A percentile compares a stretch with the other conserved stretches of the same genome.
Evolutionary conservation across 2,329 filamentous ascomycete species (phyloP).

Genomic region (Pestalotiopsis sp.): DNA sequence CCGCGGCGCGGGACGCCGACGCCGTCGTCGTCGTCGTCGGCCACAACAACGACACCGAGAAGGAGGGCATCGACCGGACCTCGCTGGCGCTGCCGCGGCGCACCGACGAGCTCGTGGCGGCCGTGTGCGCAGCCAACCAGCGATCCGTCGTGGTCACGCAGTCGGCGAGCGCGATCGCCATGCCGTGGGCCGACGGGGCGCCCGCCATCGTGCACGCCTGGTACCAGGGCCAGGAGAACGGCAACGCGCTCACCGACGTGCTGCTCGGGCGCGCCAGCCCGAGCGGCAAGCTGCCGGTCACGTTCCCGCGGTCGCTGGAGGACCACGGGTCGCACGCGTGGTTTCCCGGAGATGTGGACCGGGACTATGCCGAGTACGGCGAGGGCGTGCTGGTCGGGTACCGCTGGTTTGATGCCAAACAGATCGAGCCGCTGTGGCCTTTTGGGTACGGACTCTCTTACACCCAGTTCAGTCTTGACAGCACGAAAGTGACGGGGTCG

Average conservation of each 20-base stretch:
- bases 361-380: not conserved
- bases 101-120: not conserved
- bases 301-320: not conserved
- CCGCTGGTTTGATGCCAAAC: not conserved
- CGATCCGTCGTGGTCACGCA: not conserved
- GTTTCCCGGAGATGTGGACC: not conserved
- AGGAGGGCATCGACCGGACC: not conserved
- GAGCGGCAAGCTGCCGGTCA: not conserved
- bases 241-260: not conserved
- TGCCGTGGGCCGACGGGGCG: not conserved
- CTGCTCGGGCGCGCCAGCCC: not conserved
- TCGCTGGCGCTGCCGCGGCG: not conserved
- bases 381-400: not conserved
- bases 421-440: not conserved
- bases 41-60: not conserved
- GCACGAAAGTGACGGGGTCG: not conserved
- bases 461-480: not conserved
- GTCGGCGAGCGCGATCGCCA: not conserved
- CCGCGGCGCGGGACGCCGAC: not conserved
- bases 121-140: not conserved
- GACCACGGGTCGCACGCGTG: not conserved
- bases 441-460: not conserved
- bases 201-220: not conserved
- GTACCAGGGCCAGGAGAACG: conserved; percentile 7
- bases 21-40: not conserved